Evolutionary conservation across 495 filamentous ascomycete genomes (phyloP).

Genomic region (Clavariopsis aquatica): DNA sequence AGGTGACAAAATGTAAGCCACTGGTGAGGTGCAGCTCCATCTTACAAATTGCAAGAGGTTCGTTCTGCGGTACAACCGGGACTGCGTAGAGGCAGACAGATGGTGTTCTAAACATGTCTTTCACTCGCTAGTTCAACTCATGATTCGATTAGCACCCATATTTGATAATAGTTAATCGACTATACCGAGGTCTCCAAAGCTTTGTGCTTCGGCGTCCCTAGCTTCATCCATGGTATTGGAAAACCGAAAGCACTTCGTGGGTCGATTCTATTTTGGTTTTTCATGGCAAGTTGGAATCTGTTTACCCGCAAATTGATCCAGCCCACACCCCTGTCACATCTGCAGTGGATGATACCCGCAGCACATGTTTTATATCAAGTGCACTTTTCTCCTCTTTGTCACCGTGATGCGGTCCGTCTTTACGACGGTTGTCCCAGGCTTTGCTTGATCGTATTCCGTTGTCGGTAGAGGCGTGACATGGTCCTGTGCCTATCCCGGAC

Average conservation of each 20-base stretch:
- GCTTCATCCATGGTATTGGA: neutral
- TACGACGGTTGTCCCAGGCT: neutral
- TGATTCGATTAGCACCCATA: neutral
- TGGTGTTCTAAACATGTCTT: too few species aligned
- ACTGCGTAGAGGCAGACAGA: too few species aligned
- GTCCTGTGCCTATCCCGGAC: neutral
- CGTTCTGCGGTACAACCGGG: neutral
- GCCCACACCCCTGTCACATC: neutral
- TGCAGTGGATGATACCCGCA: neutral
- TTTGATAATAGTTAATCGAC: too few species aligned
- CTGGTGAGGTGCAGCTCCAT: neutral
- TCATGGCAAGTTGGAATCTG: neutral
- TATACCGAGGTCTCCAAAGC: neutral
- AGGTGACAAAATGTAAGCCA: neutral
- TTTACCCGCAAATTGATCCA: constrained; percentile 18
- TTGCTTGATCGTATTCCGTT: neutral
- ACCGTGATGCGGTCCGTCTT: neutral
- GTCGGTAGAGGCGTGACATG: neutral
- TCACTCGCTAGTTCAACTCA: neutral
- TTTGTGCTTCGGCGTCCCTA: neutral
- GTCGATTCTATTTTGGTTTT: constrained; percentile 13
- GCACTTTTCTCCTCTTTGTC: neutral
- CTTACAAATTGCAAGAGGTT: neutral
- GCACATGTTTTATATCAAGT: neutral
- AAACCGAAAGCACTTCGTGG: neutral